These are phyloP conservation scores for Trichomonas tenax DNA, from an alignment of 208 protist genomes.

Conservation along the genomic window DNA sequence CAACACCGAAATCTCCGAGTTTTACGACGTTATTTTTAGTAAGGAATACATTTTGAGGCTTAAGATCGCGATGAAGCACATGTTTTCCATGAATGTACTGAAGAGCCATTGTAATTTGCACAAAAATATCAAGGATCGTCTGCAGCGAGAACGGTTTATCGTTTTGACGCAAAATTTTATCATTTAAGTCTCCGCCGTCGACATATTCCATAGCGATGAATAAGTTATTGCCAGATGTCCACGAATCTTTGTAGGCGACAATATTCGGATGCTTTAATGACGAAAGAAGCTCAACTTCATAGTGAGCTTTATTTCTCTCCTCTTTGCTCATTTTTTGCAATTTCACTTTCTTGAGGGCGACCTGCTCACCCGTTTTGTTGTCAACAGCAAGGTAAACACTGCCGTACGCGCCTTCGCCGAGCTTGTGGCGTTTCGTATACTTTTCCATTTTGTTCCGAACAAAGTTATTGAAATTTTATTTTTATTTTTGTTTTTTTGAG, in stretches of 20 bases:
- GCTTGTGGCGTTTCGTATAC: neutral
- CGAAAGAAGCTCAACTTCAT: constrained; percentile 8
- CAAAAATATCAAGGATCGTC: neutral
- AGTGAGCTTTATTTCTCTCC: neutral
- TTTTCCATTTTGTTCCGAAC: neutral
- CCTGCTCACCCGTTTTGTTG: neutral
- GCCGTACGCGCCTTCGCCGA: neutral
- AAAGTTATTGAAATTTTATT: neutral
- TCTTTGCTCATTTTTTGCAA: neutral
- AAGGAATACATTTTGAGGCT: constrained; percentile 33
- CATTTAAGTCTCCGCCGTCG: constrained; percentile 28
- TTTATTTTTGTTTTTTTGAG: neutral
- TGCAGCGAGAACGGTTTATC: neutral
- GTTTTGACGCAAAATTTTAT: neutral
- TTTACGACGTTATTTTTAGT: neutral
- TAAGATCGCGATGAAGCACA: constrained; percentile 39
- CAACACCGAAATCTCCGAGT: constrained; percentile 35
- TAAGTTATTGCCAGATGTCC: neutral
- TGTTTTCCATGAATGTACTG: constrained; percentile 24
- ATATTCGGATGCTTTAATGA: constrained; percentile 22
- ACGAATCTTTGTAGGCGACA: constrained; percentile 22
- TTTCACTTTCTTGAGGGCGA: neutral
- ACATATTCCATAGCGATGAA: constrained; percentile 33
- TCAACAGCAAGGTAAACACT: neutral
- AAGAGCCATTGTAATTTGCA: constrained; percentile 27